A percentile compares a stretch with the other conserved stretches of the same genome.
These are phyloP conservation scores for Roridomyces roridus DNA, from an alignment of 768 basidiomycete genomes.

Conservation along the genomic window DNA sequence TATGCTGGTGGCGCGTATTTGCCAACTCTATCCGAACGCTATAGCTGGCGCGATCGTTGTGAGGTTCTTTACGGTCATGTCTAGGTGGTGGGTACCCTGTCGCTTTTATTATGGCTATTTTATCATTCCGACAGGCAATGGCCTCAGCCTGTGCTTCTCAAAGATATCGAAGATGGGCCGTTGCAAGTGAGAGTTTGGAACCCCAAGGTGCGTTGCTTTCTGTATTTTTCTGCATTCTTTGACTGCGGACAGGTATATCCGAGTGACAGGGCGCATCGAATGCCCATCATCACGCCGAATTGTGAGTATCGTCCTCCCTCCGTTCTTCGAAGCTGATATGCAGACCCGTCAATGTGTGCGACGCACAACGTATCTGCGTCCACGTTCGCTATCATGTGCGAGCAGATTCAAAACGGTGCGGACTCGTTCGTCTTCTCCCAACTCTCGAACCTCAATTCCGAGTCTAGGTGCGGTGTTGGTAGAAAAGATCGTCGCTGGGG, in stretches of 20 bases:
- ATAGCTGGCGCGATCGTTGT: constrained; percentile 95
- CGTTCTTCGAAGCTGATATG: no score
- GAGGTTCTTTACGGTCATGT: constrained; percentile 97
- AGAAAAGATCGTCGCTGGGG: constrained; percentile 85
- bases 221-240: constrained; percentile 1
- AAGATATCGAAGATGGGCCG: constrained; percentile 95
- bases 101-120: no score
- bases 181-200: constrained; percentile 97
- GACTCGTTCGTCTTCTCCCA: no score
- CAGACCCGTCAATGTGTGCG: constrained; percentile 93
- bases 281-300: constrained; percentile 99
- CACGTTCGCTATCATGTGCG: constrained; percentile 92
- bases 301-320: constrained; percentile 33
- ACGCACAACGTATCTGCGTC: constrained; percentile 97
- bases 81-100: constrained; percentile 91
- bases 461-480: constrained; percentile 95
- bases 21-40: constrained; percentile 96
- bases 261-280: constrained; percentile 87
- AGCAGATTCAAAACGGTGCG: constrained; percentile 92
- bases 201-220: constrained; percentile 68
- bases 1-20: constrained; percentile 96
- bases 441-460: no score
- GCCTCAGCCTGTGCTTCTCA: constrained; percentile 96
- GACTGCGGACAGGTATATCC: constrained; percentile 74
- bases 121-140: no score